Evolutionary conservation across 2,329 filamentous ascomycete genomes (phyloP), one percentile per base, ranked within the genome.

Genomic region (Amesomyces nigricolor): DNA sequence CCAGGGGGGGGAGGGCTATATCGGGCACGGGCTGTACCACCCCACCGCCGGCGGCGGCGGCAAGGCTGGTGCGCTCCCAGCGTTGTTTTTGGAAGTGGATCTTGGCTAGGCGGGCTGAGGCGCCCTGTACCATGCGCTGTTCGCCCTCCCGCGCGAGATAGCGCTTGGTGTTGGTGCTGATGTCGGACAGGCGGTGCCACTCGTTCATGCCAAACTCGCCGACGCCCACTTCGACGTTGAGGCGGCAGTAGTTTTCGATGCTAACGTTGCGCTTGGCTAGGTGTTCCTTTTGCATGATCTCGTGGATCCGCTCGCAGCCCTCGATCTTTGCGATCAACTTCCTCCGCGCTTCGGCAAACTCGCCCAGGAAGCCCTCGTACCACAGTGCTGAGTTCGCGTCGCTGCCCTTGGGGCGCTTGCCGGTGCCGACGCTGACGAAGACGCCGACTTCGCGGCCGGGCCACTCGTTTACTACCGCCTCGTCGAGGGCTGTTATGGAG

Each of bases 151-250:
- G 86, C 7, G 78, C 75, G 51, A 99, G 80, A 68, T 97, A 99
- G 60, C 87, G 83, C 62, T 89, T 82, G 0, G 94, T 99, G 67
- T 87, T 87, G 13, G 90, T 96, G 74, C 89, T 96, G 72, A 99
- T 97, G 51, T 96, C 92, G 26, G 89, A 87, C n/a, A 97, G 75
- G 3, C 91, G 83, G 65, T 89, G 83, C 94, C 94, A 99, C 69
- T 97, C 94, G 68, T 97, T 99, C 91, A 99, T 97, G 50, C 89
- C 92, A 69, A 96, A 97, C 67, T 97, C 94, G 51, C 92, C 91
- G 3, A 97, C 91, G 1, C 92, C 94, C 14, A 96, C 86, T 67
- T 97, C 91, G 40, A 97, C 94, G 62, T 99, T 99, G n/a, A 97
- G 77, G 7, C 94, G 87, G 70, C 91, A 95, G 74, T 99, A 99